Evolutionary conservation across 2,329 filamentous ascomycete species (phyloP).

Genomic region (Nemania sp.): DNA sequence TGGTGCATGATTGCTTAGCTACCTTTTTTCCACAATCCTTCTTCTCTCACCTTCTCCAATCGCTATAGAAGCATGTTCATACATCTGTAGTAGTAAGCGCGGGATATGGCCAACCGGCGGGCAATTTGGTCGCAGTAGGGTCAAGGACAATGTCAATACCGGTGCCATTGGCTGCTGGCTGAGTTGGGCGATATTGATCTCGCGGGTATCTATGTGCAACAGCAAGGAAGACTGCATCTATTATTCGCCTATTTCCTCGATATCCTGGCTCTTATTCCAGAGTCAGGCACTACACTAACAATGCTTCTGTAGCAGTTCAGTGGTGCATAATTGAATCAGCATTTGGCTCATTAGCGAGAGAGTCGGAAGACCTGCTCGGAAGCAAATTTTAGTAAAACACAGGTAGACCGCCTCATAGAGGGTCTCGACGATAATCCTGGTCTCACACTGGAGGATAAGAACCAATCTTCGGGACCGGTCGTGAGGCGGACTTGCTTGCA

Average conservation of each 20-base stretch:
- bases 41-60: conserved; percentile 10
- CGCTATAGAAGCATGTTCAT: not conserved
- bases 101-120: conserved; percentile 21
- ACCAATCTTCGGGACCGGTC: too few species aligned
- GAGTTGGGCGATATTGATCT: conserved; percentile 28
- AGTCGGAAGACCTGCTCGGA: not conserved
- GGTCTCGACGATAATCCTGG: too few species aligned
- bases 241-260: conserved; percentile 15
- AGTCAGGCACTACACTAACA: conserved; percentile 11
- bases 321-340: not conserved
- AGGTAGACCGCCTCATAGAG: too few species aligned
- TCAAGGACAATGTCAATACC: conserved; percentile 24
- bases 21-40: conserved; percentile 16
- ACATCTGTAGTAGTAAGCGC: conserved; percentile 30
- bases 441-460: too few species aligned
- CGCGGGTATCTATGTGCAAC: conserved; percentile 33
- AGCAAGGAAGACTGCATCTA: conserved; percentile 26
- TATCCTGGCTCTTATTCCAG: conserved; percentile 8
- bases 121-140: conserved; percentile 30
- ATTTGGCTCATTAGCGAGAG: not conserved
- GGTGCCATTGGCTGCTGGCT: conserved; percentile 21
- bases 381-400: not conserved
- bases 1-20: conserved; percentile 23
- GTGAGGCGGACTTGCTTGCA: not conserved
- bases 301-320: conserved; percentile 17